Percentiles rank a stretch among this genome's conserved stretches.
phyloP scores from a whole-genome alignment of 495 filamentous ascomycete species.

The Neurospora sp. region DNA sequence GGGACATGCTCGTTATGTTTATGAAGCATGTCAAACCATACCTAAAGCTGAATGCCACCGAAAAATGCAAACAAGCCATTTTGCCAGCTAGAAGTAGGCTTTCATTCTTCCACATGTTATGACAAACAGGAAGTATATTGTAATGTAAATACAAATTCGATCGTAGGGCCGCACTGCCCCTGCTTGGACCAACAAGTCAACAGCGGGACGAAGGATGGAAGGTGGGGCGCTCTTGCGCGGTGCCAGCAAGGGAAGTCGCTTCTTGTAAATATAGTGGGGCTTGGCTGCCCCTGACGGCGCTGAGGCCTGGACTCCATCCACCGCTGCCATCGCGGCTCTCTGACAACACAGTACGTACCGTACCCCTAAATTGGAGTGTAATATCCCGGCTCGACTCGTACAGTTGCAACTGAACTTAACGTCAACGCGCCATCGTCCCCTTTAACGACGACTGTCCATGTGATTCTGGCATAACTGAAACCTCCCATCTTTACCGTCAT shows the following conservation, averaged over 20 bases:
- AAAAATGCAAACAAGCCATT: not conserved
- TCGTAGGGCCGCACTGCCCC: not conserved
- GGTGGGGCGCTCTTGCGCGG: not conserved
- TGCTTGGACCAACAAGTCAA: not conserved
- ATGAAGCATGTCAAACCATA: not conserved
- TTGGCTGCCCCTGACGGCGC: not conserved
- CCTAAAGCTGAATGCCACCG: not conserved
- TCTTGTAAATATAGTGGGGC: not conserved
- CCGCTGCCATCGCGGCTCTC: not conserved
- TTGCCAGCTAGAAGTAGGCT: not conserved
- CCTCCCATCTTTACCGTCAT: slow-evolving; percentile 2
- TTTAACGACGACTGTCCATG: not conserved
- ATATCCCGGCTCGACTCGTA: not conserved
- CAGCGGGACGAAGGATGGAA: not conserved
- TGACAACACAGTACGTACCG: not conserved
- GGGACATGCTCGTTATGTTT: not conserved
- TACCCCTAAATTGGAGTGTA: not conserved
- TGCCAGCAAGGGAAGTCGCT: not conserved
- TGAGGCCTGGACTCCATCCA: not conserved
- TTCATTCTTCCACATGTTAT: not conserved
- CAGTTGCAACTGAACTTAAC: not conserved
- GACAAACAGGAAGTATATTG: not conserved
- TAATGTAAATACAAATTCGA: not conserved
- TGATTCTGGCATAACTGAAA: slow-evolving; percentile 1
- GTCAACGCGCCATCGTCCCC: not conserved